phyloP scores from a whole-genome alignment of 257 asterid genomes.

The Solanum piurae region DNA sequence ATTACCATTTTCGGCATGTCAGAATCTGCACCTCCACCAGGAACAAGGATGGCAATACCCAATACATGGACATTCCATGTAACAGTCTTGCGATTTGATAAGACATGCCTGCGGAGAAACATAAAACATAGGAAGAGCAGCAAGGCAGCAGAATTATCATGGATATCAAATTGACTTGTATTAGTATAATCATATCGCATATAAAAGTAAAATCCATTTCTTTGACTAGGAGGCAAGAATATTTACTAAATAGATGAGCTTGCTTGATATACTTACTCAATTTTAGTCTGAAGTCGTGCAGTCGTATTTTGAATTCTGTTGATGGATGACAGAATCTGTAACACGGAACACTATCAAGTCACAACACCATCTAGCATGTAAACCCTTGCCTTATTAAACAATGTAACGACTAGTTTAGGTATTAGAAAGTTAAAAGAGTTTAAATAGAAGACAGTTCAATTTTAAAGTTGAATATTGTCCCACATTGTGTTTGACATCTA shows the following conservation, averaged over 20 bases:
- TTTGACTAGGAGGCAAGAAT: background rate
- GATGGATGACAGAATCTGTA: slow-evolving; percentile 67
- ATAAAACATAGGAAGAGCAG: background rate
- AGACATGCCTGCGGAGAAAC: slow-evolving; percentile 44
- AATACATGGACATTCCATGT: slow-evolving; percentile 55
- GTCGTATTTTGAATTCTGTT: slow-evolving; percentile 49
- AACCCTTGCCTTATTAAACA: background rate
- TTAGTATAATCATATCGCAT: background rate
- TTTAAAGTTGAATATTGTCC: background rate
- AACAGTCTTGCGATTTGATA: slow-evolving; percentile 59
- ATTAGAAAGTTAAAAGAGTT: background rate
- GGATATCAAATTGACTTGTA: background rate
- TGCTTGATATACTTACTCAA: slow-evolving; percentile 48
- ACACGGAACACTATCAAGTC: slow-evolving; percentile 1
- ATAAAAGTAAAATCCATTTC: background rate
- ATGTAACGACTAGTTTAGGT: background rate
- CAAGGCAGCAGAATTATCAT: background rate
- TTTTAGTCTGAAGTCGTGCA: slow-evolving; percentile 61
- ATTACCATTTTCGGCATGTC: slow-evolving; percentile 43
- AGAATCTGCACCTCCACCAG: slow-evolving; percentile 29
- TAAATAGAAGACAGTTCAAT: background rate
- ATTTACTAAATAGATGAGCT: background rate
- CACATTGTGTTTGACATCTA: background rate
- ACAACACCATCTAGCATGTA: background rate
- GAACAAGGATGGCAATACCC: slow-evolving; percentile 34